A percentile compares a stretch with the other conserved stretches of the same genome.
Conservation (phyloP, 371 early-diverging fungal genomes). For the Ecytonucleospora hepatopenaei region DNA sequence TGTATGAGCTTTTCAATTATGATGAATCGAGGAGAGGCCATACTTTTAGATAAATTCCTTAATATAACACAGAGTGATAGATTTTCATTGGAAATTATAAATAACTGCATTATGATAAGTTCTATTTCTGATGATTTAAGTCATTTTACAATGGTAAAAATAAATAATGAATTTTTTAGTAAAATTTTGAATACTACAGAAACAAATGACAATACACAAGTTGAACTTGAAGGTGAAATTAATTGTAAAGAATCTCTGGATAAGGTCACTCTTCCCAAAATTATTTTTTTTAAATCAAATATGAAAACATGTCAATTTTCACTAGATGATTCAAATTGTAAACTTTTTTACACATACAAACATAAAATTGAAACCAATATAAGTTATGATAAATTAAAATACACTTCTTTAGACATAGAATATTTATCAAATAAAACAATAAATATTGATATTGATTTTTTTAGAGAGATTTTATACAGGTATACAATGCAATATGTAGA, state of each 20-base stretch:
- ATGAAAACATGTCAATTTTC: too few relatives aligned
- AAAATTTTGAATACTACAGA: background rate
- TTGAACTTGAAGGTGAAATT: background rate
- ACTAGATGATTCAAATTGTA: background rate
- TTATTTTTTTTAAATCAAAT: background rate
- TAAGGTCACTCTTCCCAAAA: background rate
- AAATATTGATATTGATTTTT: background rate
- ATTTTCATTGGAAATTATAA: background rate
- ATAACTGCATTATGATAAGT: background rate
- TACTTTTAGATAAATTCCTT: background rate
- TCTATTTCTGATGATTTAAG: background rate
- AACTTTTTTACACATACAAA: background rate
- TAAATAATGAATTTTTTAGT: background rate
- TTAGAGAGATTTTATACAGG: constrained; percentile 2
- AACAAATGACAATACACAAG: background rate
- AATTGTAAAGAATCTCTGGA: too few relatives aligned
- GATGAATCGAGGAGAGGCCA: too few relatives aligned
- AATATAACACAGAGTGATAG: background rate
- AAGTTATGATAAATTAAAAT: background rate
- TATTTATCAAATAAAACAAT: background rate
- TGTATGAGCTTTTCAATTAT: too few relatives aligned
- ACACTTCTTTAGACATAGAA: background rate
- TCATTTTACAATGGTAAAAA: background rate
- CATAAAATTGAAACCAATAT: background rate
- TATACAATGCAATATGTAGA: background rate